Base-by-base conservation (phyloP, 495 filamentous ascomycete species). In the Amorphotheca resinae region DNA sequence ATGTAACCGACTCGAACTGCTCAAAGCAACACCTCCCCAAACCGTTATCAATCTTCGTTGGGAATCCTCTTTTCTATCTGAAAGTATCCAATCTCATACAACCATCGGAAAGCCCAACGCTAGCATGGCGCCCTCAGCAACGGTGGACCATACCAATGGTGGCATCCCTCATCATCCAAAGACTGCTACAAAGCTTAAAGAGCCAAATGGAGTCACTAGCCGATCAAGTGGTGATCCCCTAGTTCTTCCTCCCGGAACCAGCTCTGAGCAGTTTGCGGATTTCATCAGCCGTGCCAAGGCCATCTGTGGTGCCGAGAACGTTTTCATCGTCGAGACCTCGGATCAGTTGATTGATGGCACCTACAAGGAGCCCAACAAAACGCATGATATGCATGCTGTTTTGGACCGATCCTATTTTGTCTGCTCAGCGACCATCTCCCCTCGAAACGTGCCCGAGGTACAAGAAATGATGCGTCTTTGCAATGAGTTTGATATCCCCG, bases 401-500 rank as follows among this genome's bases (percentile, higher is more conserved):
- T 33, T 49, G 2, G 54, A 52, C 32, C 42, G 23, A 22, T 20
- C 18, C 4, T 48, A 42, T 23, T 59, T 69, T 18, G 61, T 72
- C 2, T 58, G 55, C 14, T 63, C 58, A 20, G 64, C 66, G 2
- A 61, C 63, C 5, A 59, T 67, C 5, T 64, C 50, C 32, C 68
- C 68, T 5, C 52, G 58, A 9, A 51, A 51, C 16, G 63, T 64
- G 1, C 55, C 51, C 17, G 68, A 74, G 34, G 69, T 76, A 14
- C 72, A 70, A 41, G 45, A 41, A 0, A 56, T 70, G 14, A 63
- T 73, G 20, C 52, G 49, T 15, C 61, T 64, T 55, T 63, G 63
- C 11, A 75, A 76, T 49, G 55, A 68, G 39, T 59, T 63, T 44
- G 42, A 50, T 8, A 61, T 77, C 11, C 72, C 74, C 4, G 59